These are phyloP conservation scores for Fonsecaea pedrosoi DNA, from an alignment of 2,329 filamentous ascomycete species.

Conservation along the genomic window DNA sequence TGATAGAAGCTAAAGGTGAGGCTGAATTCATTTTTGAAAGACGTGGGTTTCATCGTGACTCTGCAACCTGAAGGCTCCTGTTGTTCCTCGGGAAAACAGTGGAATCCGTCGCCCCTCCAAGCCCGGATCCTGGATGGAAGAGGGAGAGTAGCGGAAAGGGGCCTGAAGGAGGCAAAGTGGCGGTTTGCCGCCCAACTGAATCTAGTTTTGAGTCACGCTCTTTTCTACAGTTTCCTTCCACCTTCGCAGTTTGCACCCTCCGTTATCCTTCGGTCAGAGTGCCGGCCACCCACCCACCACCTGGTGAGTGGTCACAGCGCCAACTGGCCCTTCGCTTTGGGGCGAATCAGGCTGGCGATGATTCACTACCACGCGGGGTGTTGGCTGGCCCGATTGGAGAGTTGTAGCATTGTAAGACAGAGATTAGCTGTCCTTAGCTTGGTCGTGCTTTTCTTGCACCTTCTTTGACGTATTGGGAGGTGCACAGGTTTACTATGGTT, in stretches of 20 bases:
- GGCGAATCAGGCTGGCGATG: constrained; percentile 37
- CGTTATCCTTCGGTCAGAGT: constrained; percentile 4
- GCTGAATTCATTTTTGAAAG: background rate
- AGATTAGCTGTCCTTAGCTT: constrained; percentile 31
- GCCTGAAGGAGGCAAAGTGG: constrained; percentile 25
- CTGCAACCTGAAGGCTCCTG: background rate
- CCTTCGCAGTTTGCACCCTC: constrained; percentile 1
- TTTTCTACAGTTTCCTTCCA: background rate
- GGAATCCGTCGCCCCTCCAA: background rate
- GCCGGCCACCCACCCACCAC: constrained; percentile 21
- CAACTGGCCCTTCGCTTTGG: constrained; percentile 10
- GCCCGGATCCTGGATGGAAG: background rate
- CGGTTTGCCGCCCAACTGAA: constrained; percentile 30
- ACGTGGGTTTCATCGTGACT: background rate
- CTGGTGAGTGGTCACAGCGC: background rate
- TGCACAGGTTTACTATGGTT: constrained; percentile 17
- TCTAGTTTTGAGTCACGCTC: constrained; percentile 27
- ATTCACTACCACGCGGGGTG: constrained; percentile 25
- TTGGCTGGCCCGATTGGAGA: constrained; percentile 25
- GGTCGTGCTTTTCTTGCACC: constrained; percentile 19
- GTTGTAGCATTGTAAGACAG: constrained; percentile 11
- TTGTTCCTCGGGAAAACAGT: background rate
- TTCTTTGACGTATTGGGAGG: constrained; percentile 18
- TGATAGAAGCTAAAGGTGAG: background rate
- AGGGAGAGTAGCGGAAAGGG: background rate